A percentile compares a stretch with the other conserved stretches of the same genome.
phyloP scores from a whole-genome alignment of 129 eudicot genomes.

The Ambrosia trifida region DNA sequence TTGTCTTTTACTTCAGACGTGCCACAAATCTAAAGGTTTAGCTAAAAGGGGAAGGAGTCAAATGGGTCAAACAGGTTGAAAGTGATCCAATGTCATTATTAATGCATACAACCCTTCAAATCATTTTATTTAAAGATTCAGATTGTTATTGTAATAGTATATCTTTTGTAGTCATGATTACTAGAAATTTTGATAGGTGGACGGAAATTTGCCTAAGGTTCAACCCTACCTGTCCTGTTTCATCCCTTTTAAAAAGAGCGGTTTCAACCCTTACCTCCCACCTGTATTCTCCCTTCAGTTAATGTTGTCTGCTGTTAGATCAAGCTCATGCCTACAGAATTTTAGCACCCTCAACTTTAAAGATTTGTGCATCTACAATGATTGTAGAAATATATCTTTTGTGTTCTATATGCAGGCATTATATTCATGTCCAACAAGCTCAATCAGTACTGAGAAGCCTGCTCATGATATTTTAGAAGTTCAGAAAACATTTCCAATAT shows the following conservation, averaged over 20 bases:
- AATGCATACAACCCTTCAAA: background rate
- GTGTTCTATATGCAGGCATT: slow-evolving; percentile 49
- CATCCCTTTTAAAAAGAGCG: background rate
- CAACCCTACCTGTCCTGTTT: background rate
- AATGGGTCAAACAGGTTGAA: slow-evolving; percentile 4
- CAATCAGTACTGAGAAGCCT: slow-evolving; percentile 63
- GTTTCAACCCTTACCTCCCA: background rate
- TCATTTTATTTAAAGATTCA: background rate
- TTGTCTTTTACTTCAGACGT: background rate
- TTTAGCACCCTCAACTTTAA: slow-evolving; percentile 5
- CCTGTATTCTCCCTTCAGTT: background rate
- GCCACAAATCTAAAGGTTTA: background rate
- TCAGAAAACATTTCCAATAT: slow-evolving; percentile 70
- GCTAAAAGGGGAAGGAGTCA: background rate
- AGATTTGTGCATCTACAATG: slow-evolving; percentile 2
- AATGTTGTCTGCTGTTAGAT: background rate
- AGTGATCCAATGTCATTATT: background rate
- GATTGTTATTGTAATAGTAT: background rate
- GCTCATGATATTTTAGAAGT: slow-evolving; percentile 54
- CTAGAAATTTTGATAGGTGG: background rate
- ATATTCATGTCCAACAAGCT: slow-evolving; percentile 75
- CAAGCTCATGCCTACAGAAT: slow-evolving; percentile 3
- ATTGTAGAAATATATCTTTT: background rate
- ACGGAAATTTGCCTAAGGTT: background rate
- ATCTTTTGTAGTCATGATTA: background rate